phyloP scores from a whole-genome alignment of 2,329 filamentous ascomycete genomes.

The Graphiopsis chlorocephala region DNA sequence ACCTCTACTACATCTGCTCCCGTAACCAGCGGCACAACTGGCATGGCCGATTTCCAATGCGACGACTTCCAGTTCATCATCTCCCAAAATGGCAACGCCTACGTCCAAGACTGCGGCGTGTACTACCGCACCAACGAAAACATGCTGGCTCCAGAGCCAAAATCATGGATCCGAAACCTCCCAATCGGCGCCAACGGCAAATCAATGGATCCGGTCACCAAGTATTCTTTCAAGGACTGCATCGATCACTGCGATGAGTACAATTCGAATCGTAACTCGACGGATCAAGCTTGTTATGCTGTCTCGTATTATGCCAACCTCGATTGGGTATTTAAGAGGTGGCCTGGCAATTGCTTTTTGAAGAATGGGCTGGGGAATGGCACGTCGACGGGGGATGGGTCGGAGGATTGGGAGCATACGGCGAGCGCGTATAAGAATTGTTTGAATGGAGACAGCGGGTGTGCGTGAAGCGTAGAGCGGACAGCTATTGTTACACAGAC shows the following conservation, averaged over 20 bases:
- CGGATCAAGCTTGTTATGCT: not conserved
- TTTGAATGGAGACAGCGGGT: not conserved
- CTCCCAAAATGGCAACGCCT: not conserved
- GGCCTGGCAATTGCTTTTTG: conserved; percentile 4
- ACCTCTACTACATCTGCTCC: not conserved
- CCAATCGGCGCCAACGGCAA: not conserved
- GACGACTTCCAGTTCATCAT: not conserved
- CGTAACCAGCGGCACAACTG: not conserved
- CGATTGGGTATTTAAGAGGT: not conserved
- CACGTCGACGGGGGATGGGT: not conserved
- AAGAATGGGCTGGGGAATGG: conserved; percentile 1
- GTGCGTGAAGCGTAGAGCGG: not conserved
- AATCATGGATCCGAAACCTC: not conserved
- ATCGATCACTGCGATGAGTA: conserved; percentile 10
- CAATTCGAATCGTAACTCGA: not conserved
- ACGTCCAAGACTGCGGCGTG: conserved; percentile 3
- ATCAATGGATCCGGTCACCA: not conserved
- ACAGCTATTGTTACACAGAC: not conserved
- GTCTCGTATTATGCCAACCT: conserved; percentile 2
- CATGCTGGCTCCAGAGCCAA: not conserved
- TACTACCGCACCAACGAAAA: conserved; percentile 8
- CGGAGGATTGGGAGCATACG: not conserved
- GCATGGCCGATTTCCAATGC: not conserved
- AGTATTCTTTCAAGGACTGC: not conserved
- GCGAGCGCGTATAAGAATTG: conserved; percentile 5